These are phyloP conservation scores for Trichoderma cornu-damae DNA, from an alignment of 2,329 filamentous ascomycete genomes.

Conservation along the genomic window DNA sequence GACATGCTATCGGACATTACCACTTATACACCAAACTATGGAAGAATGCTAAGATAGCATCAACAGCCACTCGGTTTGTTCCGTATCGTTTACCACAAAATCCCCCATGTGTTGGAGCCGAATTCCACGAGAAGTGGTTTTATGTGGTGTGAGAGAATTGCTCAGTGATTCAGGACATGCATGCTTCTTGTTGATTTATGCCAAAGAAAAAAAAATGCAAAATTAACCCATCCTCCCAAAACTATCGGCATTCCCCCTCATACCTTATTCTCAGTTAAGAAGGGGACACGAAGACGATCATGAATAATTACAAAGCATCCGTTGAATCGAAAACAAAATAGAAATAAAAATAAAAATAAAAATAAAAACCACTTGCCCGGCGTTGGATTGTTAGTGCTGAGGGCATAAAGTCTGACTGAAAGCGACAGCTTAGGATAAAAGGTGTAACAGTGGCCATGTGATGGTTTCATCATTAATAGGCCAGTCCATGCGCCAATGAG, in stretches of 20 bases:
- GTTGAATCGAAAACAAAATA: too few relatives aligned
- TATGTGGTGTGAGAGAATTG: background rate
- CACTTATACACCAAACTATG: background rate
- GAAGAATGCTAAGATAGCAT: constrained; percentile 3
- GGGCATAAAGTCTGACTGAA: too few relatives aligned
- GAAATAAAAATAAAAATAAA: too few relatives aligned
- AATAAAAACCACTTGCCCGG: background rate
- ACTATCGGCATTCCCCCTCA: too few relatives aligned
- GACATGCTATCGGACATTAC: background rate
- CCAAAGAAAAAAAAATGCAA: background rate
- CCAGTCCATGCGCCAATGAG: background rate
- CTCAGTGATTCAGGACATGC: background rate
- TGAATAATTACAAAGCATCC: background rate
- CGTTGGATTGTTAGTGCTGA: background rate
- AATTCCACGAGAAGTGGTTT: constrained; percentile 1
- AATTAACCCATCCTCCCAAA: background rate
- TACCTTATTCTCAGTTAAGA: background rate
- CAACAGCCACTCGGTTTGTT: constrained; percentile 1
- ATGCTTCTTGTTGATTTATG: background rate
- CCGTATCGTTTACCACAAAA: background rate
- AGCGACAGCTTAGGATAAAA: too few relatives aligned
- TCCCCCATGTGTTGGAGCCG: background rate
- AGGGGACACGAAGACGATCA: background rate
- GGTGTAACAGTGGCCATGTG: too few relatives aligned
- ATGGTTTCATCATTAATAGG: background rate